Percentiles rank a stretch among this genome's conserved stretches.
These are phyloP conservation scores for Geotrichum carabidarum DNA, from an alignment of 1,139 yeast species.

Conservation along the genomic window DNA sequence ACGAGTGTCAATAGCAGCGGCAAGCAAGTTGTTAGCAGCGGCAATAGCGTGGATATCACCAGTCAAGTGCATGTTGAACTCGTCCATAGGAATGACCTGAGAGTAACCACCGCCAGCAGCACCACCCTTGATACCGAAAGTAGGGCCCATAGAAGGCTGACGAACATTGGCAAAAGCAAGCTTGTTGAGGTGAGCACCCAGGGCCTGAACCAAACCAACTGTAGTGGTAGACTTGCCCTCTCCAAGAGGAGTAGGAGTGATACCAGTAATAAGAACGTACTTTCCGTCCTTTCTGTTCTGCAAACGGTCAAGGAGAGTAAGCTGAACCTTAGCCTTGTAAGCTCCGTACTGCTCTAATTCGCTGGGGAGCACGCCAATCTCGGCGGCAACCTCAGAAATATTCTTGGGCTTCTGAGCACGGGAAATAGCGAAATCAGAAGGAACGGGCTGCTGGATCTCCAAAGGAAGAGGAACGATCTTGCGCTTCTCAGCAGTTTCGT, in stretches of 20 bases:
- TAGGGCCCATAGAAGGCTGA: conserved; percentile 99
- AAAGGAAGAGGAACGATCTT: conserved; percentile 55
- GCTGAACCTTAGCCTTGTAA: conserved; percentile 84
- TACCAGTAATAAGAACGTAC: conserved; percentile 91
- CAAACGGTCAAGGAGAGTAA: conserved; percentile 69
- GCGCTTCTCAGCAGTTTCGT: conserved; percentile 33
- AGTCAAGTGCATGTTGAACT: conserved; percentile 94
- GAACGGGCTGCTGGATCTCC: conserved; percentile 71
- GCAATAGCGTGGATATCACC: conserved; percentile 98
- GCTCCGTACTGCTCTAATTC: conserved; percentile 92
- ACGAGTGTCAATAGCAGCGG: conserved; percentile 97
- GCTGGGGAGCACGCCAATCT: conserved; percentile 72
- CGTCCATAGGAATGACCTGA: conserved; percentile 98
- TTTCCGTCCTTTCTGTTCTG: conserved; percentile 70
- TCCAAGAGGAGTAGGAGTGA: conserved; percentile 97
- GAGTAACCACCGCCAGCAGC: conserved; percentile 99
- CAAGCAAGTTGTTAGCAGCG: conserved; percentile 90
- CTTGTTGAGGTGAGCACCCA: conserved; percentile 85
- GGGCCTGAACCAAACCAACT: conserved; percentile 91
- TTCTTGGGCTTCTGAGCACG: conserved; percentile 84
- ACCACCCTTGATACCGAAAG: conserved; percentile 98
- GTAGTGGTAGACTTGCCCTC: conserved; percentile 98
- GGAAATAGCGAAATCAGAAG: conserved; percentile 90
- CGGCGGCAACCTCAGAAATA: conserved; percentile 73
- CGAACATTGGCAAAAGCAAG: conserved; percentile 92